phyloP scores from a whole-genome alignment of 2,329 filamentous ascomycete species.

The Fusarium euwallaceae region DNA sequence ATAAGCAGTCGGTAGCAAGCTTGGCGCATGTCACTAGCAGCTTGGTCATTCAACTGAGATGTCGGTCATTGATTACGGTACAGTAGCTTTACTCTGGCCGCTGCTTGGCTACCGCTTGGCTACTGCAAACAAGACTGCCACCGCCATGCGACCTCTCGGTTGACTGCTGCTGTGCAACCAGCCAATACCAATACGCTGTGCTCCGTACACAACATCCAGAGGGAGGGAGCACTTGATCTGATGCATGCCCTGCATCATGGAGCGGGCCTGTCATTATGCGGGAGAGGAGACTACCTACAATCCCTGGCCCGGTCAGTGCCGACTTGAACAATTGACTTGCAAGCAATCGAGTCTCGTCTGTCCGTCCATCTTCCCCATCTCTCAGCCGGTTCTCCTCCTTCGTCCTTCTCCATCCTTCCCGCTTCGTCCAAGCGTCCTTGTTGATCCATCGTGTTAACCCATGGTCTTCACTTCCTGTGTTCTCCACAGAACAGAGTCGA shows the following conservation, averaged over 20 bases:
- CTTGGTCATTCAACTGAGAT: neutral
- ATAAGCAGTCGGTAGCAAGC: conserved; percentile 20
- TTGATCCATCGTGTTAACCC: neutral
- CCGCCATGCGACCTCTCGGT: conserved; percentile 1
- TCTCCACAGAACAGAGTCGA: conserved; percentile 3
- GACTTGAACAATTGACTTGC: conserved; percentile 11
- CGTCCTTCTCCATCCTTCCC: conserved; percentile 10
- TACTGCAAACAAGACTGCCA: conserved; percentile 1
- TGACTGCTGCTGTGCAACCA: neutral
- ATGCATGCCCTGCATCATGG: conserved; percentile 9
- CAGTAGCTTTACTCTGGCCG: conserved; percentile 16
- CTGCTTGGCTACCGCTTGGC: neutral
- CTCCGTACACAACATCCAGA: neutral
- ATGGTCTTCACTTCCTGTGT: neutral
- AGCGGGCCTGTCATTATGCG: conserved; percentile 7
- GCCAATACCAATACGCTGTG: neutral
- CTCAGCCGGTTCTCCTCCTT: neutral
- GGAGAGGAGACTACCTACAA: neutral
- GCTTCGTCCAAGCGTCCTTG: conserved; percentile 12
- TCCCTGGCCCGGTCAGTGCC: conserved; percentile 22
- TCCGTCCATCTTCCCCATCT: neutral
- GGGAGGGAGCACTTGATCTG: neutral
- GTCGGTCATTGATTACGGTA: conserved; percentile 2
- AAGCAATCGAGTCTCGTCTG: conserved; percentile 3
- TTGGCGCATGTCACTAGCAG: conserved; percentile 37